Percentiles rank a stretch among this genome's conserved stretches.
phyloP scores from a whole-genome alignment of 2,329 filamentous ascomycete genomes.

The Byssochlamys sp. region DNA sequence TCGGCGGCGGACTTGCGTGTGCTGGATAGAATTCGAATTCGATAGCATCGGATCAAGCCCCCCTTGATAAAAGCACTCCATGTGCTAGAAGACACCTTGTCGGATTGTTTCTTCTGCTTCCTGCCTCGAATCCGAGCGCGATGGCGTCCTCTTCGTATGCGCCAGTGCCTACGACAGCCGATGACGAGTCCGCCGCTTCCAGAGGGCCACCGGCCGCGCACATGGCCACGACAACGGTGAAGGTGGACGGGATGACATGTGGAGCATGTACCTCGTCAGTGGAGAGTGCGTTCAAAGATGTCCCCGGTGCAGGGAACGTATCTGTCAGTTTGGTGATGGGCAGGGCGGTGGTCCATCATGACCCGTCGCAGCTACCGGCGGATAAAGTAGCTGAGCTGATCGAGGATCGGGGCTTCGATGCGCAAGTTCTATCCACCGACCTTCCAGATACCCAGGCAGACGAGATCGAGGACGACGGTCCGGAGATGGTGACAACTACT shows the following conservation, averaged over 20 bases:
- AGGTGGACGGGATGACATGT: conserved; percentile 78
- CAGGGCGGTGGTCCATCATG: conserved; percentile 85
- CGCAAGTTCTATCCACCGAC: conserved; percentile 75
- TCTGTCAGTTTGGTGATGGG: conserved; percentile 93
- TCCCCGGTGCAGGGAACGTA: conserved; percentile 72
- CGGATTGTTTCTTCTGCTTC: not conserved
- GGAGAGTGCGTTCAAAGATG: conserved; percentile 75
- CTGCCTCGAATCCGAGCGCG: not conserved
- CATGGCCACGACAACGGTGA: conserved; percentile 83
- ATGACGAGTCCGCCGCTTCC: conserved; percentile 6
- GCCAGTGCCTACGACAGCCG: conserved; percentile 5
- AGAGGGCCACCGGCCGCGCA: conserved; percentile 39
- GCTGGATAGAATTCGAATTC: not conserved
- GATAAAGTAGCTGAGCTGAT: conserved; percentile 75
- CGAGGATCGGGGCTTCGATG: conserved; percentile 86
- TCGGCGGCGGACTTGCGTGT: not conserved
- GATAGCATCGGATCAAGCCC: not conserved
- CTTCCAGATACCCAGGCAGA: conserved; percentile 47
- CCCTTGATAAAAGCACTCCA: not conserved
- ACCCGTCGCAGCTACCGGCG: conserved; percentile 62
- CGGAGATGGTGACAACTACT: conserved; percentile 55
- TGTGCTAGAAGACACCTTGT: not conserved
- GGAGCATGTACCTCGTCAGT: conserved; percentile 93
- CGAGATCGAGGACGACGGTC: conserved; percentile 17
- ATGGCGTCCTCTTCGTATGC: not conserved